Evolutionary conservation across 305 asterid species (phyloP).

Genomic region (Fraxinus xanthoxyloides): DNA sequence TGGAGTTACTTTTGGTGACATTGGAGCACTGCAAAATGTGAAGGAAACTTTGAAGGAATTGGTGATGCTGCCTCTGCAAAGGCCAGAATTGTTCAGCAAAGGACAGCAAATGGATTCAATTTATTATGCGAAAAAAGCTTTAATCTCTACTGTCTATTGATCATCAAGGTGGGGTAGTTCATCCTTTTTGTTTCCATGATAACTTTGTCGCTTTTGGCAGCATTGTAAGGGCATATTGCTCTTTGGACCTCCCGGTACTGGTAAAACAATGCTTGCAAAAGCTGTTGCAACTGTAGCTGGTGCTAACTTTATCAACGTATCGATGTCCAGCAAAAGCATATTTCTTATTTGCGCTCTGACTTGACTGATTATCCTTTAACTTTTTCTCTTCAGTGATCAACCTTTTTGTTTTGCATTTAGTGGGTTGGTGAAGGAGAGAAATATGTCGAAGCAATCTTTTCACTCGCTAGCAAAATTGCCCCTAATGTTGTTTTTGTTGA

Average conservation of each 20-base stretch:
- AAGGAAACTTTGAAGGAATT: conserved; percentile 85
- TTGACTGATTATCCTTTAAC: neutral
- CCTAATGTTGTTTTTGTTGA: conserved; percentile 85
- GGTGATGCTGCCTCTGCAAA: conserved; percentile 89
- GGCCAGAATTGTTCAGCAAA: conserved; percentile 84
- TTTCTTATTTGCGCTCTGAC: conserved; percentile 21
- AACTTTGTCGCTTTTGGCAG: conserved; percentile 40
- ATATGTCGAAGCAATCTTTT: conserved; percentile 83
- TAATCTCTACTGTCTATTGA: neutral
- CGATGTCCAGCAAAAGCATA: conserved; percentile 87
- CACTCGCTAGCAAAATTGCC: conserved; percentile 82
- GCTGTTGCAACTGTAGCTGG: conserved; percentile 95
- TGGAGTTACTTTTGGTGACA: conserved; percentile 84
- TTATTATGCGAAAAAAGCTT: neutral
- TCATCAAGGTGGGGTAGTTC: neutral
- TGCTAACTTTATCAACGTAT: conserved; percentile 85
- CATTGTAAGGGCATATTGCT: conserved; percentile 93
- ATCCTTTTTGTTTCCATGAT: conserved; percentile 17
- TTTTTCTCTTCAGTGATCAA: conserved; percentile 1
- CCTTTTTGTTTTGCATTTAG: conserved; percentile 37
- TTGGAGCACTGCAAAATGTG: conserved; percentile 84
- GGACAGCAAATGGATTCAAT: conserved; percentile 47
- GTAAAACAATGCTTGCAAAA: conserved; percentile 92
- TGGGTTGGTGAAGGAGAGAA: conserved; percentile 95
- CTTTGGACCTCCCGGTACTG: conserved; percentile 91